Evolutionary conservation across 306 rosid species (phyloP).

Genomic region (Quercus robur): DNA sequence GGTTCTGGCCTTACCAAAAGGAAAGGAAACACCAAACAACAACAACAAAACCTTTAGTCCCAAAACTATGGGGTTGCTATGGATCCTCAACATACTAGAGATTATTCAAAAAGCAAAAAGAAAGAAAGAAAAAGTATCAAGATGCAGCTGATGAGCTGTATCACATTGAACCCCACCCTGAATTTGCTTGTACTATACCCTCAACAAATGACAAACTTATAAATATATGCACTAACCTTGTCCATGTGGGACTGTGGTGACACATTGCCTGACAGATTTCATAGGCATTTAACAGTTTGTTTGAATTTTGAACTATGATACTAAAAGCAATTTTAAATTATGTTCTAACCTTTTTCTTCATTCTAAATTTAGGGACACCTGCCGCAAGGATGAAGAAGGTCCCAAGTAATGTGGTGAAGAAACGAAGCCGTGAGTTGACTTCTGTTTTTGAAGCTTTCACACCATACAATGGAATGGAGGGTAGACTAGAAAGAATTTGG

Average conservation of each 20-base stretch:
- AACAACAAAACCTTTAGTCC: too few relatives aligned
- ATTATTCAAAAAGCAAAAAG: too few relatives aligned
- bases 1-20: too few relatives aligned
- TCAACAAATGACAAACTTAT: background rate
- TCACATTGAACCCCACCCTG: too few relatives aligned
- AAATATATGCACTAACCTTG: background rate
- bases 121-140: too few relatives aligned
- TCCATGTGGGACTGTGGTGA: background rate
- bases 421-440: slow-evolving; percentile 92
- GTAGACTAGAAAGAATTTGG: slow-evolving; percentile 93
- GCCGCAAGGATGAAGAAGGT: slow-evolving; percentile 99
- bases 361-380: slow-evolving; percentile 70
- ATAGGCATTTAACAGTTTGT: background rate
- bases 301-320: background rate
- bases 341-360: background rate
- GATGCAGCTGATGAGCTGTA: too few relatives aligned
- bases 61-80: too few relatives aligned
- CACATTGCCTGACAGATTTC: background rate
- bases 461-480: slow-evolving; percentile 88
- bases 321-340: background rate
- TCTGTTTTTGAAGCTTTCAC: slow-evolving; percentile 82
- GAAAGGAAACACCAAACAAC: too few relatives aligned
- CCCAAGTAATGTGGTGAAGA: slow-evolving; percentile 83
- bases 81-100: too few relatives aligned
- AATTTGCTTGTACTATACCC: too few relatives aligned